Evolutionary conservation across 2,329 filamentous ascomycete genomes (phyloP).

Genomic region (Didymella pomorum): DNA sequence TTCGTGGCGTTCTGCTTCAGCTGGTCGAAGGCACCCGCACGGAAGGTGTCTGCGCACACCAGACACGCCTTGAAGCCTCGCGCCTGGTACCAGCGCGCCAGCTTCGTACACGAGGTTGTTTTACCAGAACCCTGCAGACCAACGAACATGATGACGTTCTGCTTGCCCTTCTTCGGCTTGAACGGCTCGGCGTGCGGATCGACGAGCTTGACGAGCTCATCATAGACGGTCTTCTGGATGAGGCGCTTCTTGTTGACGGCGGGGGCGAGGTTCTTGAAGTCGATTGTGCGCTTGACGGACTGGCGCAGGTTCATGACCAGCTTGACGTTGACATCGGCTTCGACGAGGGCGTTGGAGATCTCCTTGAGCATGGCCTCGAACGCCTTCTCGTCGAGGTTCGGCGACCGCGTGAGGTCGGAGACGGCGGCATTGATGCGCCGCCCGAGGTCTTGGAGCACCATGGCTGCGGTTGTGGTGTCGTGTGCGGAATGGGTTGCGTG

Average conservation of each 20-base stretch:
- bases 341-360: conserved; percentile 92
- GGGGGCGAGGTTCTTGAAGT: conserved; percentile 90
- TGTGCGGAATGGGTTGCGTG: conserved; percentile 9
- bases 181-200: conserved; percentile 95
- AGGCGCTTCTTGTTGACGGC: conserved; percentile 98
- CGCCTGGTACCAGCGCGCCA: conserved; percentile 93
- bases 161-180: conserved; percentile 94
- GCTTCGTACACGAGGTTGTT: conserved; percentile 97
- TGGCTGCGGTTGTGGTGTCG: conserved; percentile 52
- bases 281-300: conserved; percentile 88
- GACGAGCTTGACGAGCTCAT: conserved; percentile 93
- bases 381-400: conserved; percentile 96
- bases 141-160: conserved; percentile 99
- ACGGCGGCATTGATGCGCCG: conserved; percentile 98
- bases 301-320: conserved; percentile 91
- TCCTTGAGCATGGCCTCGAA: conserved; percentile 99
- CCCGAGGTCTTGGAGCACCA: conserved; percentile 99
- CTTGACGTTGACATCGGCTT: conserved; percentile 96
- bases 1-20: conserved; percentile 99
- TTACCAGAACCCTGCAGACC: conserved; percentile 97
- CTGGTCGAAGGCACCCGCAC: conserved; percentile 97
- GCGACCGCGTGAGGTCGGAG: conserved; percentile 88
- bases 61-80: conserved; percentile 91
- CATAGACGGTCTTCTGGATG: conserved; percentile 97
- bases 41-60: conserved; percentile 97